These are phyloP conservation scores for Pichia ethanolica DNA, from an alignment of 805 yeast species.

Conservation along the genomic window DNA sequence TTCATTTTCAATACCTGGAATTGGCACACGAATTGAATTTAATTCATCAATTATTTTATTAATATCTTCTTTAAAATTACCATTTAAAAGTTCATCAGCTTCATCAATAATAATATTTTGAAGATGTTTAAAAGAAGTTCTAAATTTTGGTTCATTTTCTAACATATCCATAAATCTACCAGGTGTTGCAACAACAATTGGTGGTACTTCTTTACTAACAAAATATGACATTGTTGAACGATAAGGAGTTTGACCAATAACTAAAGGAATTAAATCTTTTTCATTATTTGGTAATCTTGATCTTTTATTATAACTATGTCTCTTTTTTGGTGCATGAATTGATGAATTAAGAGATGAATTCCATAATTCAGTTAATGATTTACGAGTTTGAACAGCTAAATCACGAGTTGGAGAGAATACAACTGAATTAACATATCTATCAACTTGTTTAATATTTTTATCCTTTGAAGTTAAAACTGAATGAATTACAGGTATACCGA, in stretches of 20 bases:
- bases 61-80: conserved; percentile 68
- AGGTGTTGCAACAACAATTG: conserved; percentile 80
- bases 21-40: conserved; percentile 20
- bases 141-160: conserved; percentile 35
- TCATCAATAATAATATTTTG: conserved; percentile 76
- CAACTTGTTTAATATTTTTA: conserved; percentile 18
- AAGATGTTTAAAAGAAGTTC: conserved; percentile 43
- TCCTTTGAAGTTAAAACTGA: conserved; percentile 29
- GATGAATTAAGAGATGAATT: conserved; percentile 8
- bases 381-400: conserved; percentile 73
- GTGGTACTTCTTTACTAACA: conserved; percentile 31
- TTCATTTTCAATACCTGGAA: conserved; percentile 13
- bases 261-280: conserved; percentile 32
- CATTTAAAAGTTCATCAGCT: conserved; percentile 81
- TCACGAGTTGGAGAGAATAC: conserved; percentile 89
- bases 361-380: conserved; percentile 47
- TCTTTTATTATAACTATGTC: conserved; percentile 1
- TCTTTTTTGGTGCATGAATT: conserved; percentile 11
- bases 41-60: conserved; percentile 47
- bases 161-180: conserved; percentile 71
- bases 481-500: conserved; percentile 73
- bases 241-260: conserved; percentile 33
- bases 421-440: conserved; percentile 45
- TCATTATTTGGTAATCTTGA: conserved; percentile 2
- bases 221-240: conserved; percentile 11